Percentiles rank a stretch among this genome's conserved stretches.
phyloP scores from a whole-genome alignment of 1,284 basidiomycete genomes.

The Lignosus rhinocerotis region DNA sequence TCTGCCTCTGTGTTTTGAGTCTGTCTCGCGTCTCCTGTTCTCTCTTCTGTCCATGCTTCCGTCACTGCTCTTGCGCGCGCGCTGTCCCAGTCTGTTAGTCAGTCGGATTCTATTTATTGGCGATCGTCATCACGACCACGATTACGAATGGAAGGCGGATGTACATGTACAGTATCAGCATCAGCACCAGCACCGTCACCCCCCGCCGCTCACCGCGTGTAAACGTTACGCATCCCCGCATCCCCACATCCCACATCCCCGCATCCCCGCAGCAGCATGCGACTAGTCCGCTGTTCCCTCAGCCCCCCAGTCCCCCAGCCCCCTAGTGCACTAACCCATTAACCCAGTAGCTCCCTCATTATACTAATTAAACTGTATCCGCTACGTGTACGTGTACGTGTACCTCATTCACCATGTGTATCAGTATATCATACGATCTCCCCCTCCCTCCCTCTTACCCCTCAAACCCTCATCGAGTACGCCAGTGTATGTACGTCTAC shows the following conservation, averaged over 20 bases:
- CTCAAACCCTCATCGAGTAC: too few relatives aligned
- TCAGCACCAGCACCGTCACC: neutral
- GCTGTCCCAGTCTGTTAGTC: too few relatives aligned
- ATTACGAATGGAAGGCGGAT: neutral
- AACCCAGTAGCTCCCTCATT: neutral
- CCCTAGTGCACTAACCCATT: neutral
- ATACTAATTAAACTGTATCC: slow-evolving; percentile 2
- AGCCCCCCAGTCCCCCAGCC: too few relatives aligned
- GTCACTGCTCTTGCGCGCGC: too few relatives aligned
- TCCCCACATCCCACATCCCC: neutral
- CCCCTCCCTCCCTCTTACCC: neutral
- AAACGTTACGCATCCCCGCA: neutral
- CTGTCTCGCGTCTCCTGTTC: neutral
- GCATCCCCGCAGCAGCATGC: too few relatives aligned
- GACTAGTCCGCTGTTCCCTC: too few relatives aligned
- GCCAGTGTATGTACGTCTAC: too few relatives aligned
- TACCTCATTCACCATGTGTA: slow-evolving; percentile 9
- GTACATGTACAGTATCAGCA: neutral
- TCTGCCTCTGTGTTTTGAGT: neutral
- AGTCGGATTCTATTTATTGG: neutral
- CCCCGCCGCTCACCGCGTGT: neutral
- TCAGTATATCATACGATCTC: slow-evolving; percentile 3
- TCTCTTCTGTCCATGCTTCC: neutral
- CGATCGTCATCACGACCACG: neutral
- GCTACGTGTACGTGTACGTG: slow-evolving; percentile 1